phyloP scores from a whole-genome alignment of 2,329 filamentous ascomycete species.

The Pseudogymnoascus sp. region DNA sequence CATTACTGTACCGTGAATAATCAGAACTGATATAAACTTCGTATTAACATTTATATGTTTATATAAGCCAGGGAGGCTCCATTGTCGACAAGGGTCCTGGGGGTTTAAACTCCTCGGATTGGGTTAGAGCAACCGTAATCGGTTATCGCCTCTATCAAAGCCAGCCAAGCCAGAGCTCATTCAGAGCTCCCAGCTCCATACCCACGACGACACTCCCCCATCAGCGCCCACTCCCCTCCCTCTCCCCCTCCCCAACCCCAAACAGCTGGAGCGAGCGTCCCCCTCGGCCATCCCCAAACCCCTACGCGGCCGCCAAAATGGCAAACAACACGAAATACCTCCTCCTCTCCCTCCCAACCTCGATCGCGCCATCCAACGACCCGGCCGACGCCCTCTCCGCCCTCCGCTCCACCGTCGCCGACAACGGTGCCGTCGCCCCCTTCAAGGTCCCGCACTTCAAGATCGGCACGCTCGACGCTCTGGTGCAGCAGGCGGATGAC shows the following conservation, averaged over 20 bases:
- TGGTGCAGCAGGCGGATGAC: constrained; percentile 95
- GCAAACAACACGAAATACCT: constrained; percentile 55
- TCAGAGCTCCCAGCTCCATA: constrained; percentile 2
- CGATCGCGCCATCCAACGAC: constrained; percentile 74
- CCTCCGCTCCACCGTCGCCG: constrained; percentile 64
- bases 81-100: neutral
- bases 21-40: neutral
- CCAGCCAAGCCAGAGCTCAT: constrained; percentile 4
- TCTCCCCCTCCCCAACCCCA: neutral
- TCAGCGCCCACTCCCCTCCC: neutral
- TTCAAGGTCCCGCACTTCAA: constrained; percentile 93
- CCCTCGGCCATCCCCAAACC: neutral
- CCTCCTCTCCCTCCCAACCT: constrained; percentile 82
- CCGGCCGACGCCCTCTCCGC: constrained; percentile 74
- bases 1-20: neutral
- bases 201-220: neutral
- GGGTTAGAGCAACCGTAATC: constrained; percentile 6
- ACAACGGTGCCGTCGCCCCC: constrained; percentile 67
- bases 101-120: neutral
- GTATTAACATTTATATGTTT: neutral
- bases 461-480: constrained; percentile 88
- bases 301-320: neutral
- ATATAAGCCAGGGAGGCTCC: neutral
- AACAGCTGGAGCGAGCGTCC: neutral
- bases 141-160: constrained; percentile 4